phyloP scores from a whole-genome alignment of 2,329 filamentous ascomycete species.

The Fusarium zealandicum region DNA sequence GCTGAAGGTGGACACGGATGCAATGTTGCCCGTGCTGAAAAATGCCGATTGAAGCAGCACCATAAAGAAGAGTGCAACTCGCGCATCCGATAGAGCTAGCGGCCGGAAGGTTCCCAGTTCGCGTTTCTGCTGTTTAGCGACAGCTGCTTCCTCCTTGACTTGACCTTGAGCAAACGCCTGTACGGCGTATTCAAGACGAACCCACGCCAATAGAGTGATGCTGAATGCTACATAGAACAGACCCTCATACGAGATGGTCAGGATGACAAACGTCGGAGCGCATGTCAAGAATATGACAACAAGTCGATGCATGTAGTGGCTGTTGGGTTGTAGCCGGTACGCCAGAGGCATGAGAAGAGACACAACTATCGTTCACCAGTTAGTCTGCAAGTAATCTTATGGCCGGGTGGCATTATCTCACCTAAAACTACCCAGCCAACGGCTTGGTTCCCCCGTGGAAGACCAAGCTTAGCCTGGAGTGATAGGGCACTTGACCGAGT shows the following conservation, averaged over 20 bases:
- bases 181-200: conserved; percentile 85
- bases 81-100: conserved; percentile 81
- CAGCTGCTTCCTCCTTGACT: conserved; percentile 26
- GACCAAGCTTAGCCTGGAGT: conserved; percentile 81
- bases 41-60: conserved; percentile 94
- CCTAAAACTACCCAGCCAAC: conserved; percentile 83
- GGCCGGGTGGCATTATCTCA: conserved; percentile 48
- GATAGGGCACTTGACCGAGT: conserved; percentile 87
- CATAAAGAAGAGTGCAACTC: conserved; percentile 93
- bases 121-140: conserved; percentile 17
- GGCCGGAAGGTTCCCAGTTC: conserved; percentile 59
- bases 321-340: conserved; percentile 82
- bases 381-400: conserved; percentile 4
- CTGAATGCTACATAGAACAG: conserved; percentile 94
- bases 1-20: conserved; percentile 91
- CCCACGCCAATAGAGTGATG: conserved; percentile 83
- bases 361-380: conserved; percentile 56
- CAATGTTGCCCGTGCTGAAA: conserved; percentile 96
- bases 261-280: conserved; percentile 90
- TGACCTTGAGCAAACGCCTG: conserved; percentile 39
- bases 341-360: conserved; percentile 82
- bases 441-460: conserved; percentile 87
- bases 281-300: conserved; percentile 91
- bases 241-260: conserved; percentile 97
- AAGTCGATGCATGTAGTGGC: conserved; percentile 88